Percentiles rank a stretch among this genome's conserved stretches.
Conservation (phyloP, 345 rosid genomes). For the Raphanus sativus region DNA sequence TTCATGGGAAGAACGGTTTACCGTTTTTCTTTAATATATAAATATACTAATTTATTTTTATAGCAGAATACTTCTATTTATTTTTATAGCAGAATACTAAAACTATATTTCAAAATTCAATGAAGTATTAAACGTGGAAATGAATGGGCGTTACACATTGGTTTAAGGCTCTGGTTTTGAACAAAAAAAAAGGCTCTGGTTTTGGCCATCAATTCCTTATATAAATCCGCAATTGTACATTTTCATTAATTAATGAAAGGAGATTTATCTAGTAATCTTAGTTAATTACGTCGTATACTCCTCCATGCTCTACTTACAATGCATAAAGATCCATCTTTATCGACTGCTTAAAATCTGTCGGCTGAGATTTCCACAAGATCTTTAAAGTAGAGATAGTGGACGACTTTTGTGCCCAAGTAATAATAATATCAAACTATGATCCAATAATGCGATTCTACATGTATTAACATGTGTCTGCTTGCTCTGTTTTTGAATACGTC, state of each 20-base stretch:
- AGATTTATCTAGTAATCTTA: neutral
- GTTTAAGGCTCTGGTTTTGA: neutral
- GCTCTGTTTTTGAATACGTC: neutral
- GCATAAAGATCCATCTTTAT: neutral
- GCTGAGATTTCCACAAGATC: neutral
- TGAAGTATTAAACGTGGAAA: neutral
- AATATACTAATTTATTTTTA: no score
- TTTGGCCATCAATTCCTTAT: neutral
- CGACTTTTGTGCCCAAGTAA: constrained; percentile 12
- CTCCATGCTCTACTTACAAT: neutral
- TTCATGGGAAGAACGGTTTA: no score
- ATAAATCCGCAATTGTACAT: neutral
- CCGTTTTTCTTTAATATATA: no score
- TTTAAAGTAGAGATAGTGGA: neutral
- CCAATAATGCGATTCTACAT: neutral
- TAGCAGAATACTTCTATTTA: no score
- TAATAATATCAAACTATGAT: neutral
- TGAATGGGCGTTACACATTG: neutral
- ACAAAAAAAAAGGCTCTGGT: neutral
- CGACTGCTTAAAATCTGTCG: neutral
- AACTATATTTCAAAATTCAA: no score
- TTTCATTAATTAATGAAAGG: neutral
- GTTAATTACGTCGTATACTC: neutral
- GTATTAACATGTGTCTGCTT: neutral
- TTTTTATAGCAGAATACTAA: no score